Evolutionary conservation across 306 rosid genomes (phyloP), one percentile per base, ranked within the genome.

Genomic region (Echinosophora koreensis): DNA sequence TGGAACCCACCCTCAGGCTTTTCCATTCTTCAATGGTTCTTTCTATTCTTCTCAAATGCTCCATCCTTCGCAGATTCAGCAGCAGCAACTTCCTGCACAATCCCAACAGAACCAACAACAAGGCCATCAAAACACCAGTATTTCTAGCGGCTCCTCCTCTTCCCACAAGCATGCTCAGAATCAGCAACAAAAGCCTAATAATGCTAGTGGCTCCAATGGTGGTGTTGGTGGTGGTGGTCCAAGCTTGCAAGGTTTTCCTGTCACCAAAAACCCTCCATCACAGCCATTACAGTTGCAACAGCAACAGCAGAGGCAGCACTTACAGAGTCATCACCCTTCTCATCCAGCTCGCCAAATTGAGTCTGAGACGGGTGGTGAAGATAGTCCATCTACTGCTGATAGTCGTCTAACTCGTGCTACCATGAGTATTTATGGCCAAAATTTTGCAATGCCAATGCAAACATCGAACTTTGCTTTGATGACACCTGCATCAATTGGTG

Each of bases 141-240:
- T 90, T 70, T 88, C 96, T 47, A 84, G 87, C 76, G 93, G 91
- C 50, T 86, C 97, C 8, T 89, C 97, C 0, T 87, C 94, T 2
- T 89, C 98, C n/a, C 99, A 92, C 69, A 96, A 91, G 80, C 97
- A 90, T 54, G 70, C 91, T 52, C 97, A 90, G 74, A 95, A 82
- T 83, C 97, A 88, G 86, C 97, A 88, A 60, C 98, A 87, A 71
- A 87, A 89, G 79, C 77, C 89, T 6, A 90, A 82, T 87, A 90
- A 82, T 83, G 87, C 83, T 28, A 35, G 78, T 80, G 87, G 78
- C 22, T 52, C 86, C 12, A 82, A 82, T 72, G 92, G 86, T 37
- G 65, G 78, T 32, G 79, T 74, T 61, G 88, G 83, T 64, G 80
- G 69, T 44, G 74, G 81, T 41, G 80, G 55, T 77, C 91, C 83